Evolutionary conservation across 2,329 filamentous ascomycete species (phyloP), one percentile per base, ranked within the genome.

Genomic region (Aphanocladium album): DNA sequence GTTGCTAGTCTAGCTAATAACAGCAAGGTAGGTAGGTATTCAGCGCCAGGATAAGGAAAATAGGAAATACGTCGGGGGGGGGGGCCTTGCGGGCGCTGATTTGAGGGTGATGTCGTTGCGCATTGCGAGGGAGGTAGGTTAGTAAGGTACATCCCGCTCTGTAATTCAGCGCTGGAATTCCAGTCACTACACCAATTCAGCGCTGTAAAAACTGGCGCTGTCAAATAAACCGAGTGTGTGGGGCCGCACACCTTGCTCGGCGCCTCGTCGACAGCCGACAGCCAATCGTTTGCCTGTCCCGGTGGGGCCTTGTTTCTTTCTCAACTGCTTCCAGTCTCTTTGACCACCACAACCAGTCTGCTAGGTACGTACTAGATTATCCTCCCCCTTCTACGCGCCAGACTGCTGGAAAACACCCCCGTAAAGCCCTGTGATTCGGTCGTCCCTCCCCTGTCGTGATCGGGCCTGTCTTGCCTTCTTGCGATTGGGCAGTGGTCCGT

Each of bases 251-350:
- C 25, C 17, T 47, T 33, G 56, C 47, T 39, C 47, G 57, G 57
- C 57, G 57, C 37, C 57, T 59, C 25, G 47, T 59, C 57, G 57
- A 59, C 37, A 21, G 5, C 39, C 11, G 27, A 53, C 57, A 59
- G 57, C 57, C 57, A 59, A 25, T 59, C 7, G 39, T 52, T 46
- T 50, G n/a, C 23, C 33, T 33, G 12, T 58, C 33, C 21, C 35
- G 25, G 55, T 45, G 46, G 55, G 55, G 55, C 46, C n/a, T 7
- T 25, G 41, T 17, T 47, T 47, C 30, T 23, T 16, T 19, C 21
- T 17, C 23, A 14, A 46, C 43, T 19, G 33, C 19, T 27, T 21
- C 14, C n/a, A n/a, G n/a, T n/a, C n/a, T n/a, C n/a, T n/a, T n/a
- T n/a, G n/a, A n/a, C n/a, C n/a, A n/a, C n/a, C n/a, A n/a, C n/a